These are phyloP conservation scores for Colletotrichum echinochloae DNA, from an alignment of 2,329 filamentous ascomycete species.

Conservation along the genomic window DNA sequence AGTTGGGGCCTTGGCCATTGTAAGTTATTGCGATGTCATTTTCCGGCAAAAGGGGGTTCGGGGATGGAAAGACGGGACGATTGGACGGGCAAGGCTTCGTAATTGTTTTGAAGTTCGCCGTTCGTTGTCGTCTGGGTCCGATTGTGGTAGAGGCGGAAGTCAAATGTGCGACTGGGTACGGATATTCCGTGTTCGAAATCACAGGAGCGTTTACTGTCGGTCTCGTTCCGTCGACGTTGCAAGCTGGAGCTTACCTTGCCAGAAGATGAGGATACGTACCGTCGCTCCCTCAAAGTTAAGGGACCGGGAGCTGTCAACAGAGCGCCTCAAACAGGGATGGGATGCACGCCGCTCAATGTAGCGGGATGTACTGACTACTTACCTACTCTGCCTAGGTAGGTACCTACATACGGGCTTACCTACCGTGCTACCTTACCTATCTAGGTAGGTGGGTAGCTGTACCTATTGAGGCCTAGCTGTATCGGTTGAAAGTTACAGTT, in stretches of 20 bases:
- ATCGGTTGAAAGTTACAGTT: neutral
- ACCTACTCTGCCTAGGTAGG: too few species aligned
- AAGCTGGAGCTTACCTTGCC: constrained; percentile 30
- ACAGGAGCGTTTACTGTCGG: constrained; percentile 22
- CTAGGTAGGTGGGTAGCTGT: too few species aligned
- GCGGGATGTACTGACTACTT: too few species aligned
- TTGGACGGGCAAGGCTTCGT: constrained; percentile 4
- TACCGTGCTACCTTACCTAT: too few species aligned
- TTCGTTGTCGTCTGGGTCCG: constrained; percentile 3
- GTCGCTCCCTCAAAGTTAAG: constrained; percentile 6
- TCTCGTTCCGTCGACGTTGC: constrained; percentile 34
- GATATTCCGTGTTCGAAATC: constrained; percentile 1
- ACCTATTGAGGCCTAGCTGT: too few species aligned
- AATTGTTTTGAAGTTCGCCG: neutral
- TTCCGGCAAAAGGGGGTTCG: constrained; percentile 28
- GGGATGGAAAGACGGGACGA: neutral
- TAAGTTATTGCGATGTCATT: constrained; percentile 43
- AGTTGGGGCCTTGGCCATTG: constrained; percentile 42
- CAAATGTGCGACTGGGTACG: neutral
- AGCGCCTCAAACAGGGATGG: constrained; percentile 16
- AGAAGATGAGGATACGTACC: constrained; percentile 31
- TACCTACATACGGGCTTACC: too few species aligned
- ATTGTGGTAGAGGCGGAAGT: neutral
- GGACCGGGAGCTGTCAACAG: constrained; percentile 36
- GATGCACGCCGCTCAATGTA: constrained; percentile 10